phyloP scores from a whole-genome alignment of 2,329 filamentous ascomycete genomes.

The Neofusicoccum ribis region DNA sequence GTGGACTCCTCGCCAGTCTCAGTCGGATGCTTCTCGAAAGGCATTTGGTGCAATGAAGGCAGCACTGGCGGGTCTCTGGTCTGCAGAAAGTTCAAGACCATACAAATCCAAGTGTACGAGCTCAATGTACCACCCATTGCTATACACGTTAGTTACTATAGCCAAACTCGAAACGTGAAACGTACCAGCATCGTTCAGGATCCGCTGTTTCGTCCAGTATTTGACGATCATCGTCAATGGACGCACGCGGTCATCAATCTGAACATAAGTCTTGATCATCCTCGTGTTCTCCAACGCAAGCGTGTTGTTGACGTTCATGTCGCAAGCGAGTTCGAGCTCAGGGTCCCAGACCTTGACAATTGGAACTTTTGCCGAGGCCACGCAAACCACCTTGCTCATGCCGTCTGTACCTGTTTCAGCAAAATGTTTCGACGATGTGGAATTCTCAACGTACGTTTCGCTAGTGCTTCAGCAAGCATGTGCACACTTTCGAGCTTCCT shows the following conservation, averaged over 20 bases:
- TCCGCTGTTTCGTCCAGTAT: slow-evolving; percentile 89
- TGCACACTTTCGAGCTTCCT: slow-evolving; percentile 88
- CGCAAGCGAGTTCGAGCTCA: slow-evolving; percentile 82
- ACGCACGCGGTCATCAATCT: slow-evolving; percentile 86
- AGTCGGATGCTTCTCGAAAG: slow-evolving; percentile 61
- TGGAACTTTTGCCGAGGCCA: slow-evolving; percentile 91
- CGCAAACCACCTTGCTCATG: slow-evolving; percentile 95
- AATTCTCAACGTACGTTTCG: slow-evolving; percentile 66
- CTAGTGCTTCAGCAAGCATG: slow-evolving; percentile 81
- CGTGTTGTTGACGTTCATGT: slow-evolving; percentile 99
- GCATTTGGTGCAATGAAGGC: slow-evolving; percentile 77
- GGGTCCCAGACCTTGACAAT: slow-evolving; percentile 99
- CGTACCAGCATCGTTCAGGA: slow-evolving; percentile 95
- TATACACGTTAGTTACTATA: slow-evolving; percentile 41
- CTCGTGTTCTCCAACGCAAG: slow-evolving; percentile 92
- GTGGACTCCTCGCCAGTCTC: slow-evolving; percentile 68
- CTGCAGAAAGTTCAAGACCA: slow-evolving; percentile 96
- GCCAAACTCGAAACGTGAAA: slow-evolving; percentile 22
- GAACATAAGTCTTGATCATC: slow-evolving; percentile 96
- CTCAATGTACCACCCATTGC: slow-evolving; percentile 91
- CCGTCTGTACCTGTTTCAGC: slow-evolving; percentile 65
- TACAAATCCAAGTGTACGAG: slow-evolving; percentile 98
- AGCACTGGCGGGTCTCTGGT: slow-evolving; percentile 80
- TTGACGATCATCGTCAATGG: slow-evolving; percentile 96
- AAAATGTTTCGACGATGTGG: background rate